Base-by-base conservation (phyloP, 169 alveolate species). In the Babesia caballi region DNA sequence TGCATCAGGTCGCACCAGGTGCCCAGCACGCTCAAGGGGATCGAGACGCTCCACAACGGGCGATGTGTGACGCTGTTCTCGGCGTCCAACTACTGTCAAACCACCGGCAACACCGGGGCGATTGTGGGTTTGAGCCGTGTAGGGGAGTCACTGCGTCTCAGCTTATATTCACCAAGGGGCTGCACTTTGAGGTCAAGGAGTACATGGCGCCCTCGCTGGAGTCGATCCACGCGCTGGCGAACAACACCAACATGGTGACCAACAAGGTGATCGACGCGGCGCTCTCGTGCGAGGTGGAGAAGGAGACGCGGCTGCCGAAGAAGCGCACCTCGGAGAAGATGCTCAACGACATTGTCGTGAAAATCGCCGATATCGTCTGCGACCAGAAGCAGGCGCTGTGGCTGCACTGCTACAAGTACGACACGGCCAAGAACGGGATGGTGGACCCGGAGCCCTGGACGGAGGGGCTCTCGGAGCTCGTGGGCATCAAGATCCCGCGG, bases 1-100 rank as follows among this genome's bases (percentile, higher is more conserved):
- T 90, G 95, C 67, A 84, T 94, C 67, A 66, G 97, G 54, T 92
- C 96, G n/a, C 97, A 94, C 78, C 96, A 94, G 85, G 93, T 88
- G 38, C 96, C 96, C 30, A 83, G 83, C 70, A 92, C 91, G 33
- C 88, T 93, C 60, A 91, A 92, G 70, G 97, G 96, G 44, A 90
- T 92, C 49, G 93, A 92, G 56, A 92, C 92, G 38, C 83, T 78
- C 38, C 96, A 93, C 75, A 92, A 90, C 52, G 97, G 96, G 41
- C 85, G 91, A 49, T 83, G 95, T 49, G 91, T 94, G 47, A 92
- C 97, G 40, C 68, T 94, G 19, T 94, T 94, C 76, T 90, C 95
- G 67, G 96, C 97, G 12, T 91, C 96, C 15, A 94, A 94, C 85
- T 94, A 94, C 81, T 92, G 97, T 53, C 95, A 94, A 19, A 91